Conservation (phyloP, 2,329 filamentous ascomycete genomes). For the Aspergillus uvarum region DNA sequence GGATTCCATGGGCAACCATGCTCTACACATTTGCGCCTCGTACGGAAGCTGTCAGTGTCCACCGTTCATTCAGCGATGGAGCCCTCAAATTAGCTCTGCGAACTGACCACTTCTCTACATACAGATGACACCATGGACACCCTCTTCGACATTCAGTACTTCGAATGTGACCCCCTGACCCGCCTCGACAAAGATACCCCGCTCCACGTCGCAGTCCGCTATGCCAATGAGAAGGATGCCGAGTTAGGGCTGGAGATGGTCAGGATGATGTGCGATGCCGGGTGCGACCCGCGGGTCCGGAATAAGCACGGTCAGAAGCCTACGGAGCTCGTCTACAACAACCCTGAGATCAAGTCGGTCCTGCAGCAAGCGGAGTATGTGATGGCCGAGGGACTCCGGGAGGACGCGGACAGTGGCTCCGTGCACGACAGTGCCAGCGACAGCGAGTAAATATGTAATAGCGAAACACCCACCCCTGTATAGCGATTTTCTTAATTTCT, state of each 20-base stretch:
- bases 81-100: not conserved
- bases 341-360: slow-evolving; percentile 41
- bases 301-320: slow-evolving; percentile 51
- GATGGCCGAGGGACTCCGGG: slow-evolving; percentile 45
- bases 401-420: slow-evolving; percentile 35
- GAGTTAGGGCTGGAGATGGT: slow-evolving; percentile 47
- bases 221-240: slow-evolving; percentile 48
- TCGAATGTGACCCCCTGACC: slow-evolving; percentile 50
- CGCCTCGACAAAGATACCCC: slow-evolving; percentile 49
- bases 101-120: not conserved
- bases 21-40: slow-evolving; percentile 83
- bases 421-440: slow-evolving; percentile 43
- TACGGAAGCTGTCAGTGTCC: slow-evolving; percentile 74
- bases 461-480: not conserved
- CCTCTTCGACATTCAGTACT: slow-evolving; percentile 49
- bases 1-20: slow-evolving; percentile 82
- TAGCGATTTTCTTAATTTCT: slow-evolving; percentile 8
- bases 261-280: slow-evolving; percentile 51
- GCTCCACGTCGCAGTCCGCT: slow-evolving; percentile 47
- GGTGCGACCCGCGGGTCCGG: slow-evolving; percentile 49
- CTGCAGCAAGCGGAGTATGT: slow-evolving; percentile 50
- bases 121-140: slow-evolving; percentile 49
- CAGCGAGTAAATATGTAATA: slow-evolving; percentile 32
- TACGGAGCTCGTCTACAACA: slow-evolving; percentile 45
- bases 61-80: not conserved